Evolutionary conservation across 2,329 filamentous ascomycete genomes (phyloP).

Genomic region (Sphaerostilbella broomeana): DNA sequence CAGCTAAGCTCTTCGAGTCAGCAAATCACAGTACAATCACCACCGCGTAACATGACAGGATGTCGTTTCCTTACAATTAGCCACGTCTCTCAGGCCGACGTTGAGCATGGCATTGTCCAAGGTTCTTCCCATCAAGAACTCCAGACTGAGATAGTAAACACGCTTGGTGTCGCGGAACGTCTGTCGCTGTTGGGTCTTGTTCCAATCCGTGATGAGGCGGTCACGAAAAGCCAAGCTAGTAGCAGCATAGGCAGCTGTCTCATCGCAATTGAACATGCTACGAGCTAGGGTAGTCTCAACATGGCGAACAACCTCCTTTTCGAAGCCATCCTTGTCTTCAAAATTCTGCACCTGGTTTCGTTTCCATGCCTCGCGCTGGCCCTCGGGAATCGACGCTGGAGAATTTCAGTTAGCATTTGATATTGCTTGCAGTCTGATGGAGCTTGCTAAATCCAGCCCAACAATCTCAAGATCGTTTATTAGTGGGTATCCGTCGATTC

Average conservation of each 20-base stretch:
- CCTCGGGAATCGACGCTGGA: slow-evolving; percentile 73
- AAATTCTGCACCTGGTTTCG: slow-evolving; percentile 61
- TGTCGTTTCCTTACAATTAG: slow-evolving; percentile 54
- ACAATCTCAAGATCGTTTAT: no score
- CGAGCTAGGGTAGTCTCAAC: slow-evolving; percentile 94
- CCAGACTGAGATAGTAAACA: slow-evolving; percentile 93
- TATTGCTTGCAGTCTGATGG: background rate
- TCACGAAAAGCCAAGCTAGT: slow-evolving; percentile 90
- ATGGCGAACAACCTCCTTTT: slow-evolving; percentile 83
- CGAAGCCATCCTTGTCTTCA: slow-evolving; percentile 72
- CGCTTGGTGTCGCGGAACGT: slow-evolving; percentile 87
- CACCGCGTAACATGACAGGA: background rate
- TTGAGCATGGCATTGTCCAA: slow-evolving; percentile 99
- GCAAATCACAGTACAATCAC: background rate
- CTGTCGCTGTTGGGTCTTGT: slow-evolving; percentile 94
- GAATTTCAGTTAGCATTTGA: slow-evolving; percentile 1
- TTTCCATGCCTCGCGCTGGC: slow-evolving; percentile 74
- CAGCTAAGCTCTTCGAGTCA: slow-evolving; percentile 46
- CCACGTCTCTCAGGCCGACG: slow-evolving; percentile 77
- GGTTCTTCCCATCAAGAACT: slow-evolving; percentile 95
- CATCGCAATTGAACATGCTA: slow-evolving; percentile 97
- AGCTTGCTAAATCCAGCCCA: background rate
- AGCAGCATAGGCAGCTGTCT: slow-evolving; percentile 84
- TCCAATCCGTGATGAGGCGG: slow-evolving; percentile 91
- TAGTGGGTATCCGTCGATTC: background rate